Base-by-base conservation (phyloP, 805 yeast species). In the Lachancea lanzarotensis region DNA sequence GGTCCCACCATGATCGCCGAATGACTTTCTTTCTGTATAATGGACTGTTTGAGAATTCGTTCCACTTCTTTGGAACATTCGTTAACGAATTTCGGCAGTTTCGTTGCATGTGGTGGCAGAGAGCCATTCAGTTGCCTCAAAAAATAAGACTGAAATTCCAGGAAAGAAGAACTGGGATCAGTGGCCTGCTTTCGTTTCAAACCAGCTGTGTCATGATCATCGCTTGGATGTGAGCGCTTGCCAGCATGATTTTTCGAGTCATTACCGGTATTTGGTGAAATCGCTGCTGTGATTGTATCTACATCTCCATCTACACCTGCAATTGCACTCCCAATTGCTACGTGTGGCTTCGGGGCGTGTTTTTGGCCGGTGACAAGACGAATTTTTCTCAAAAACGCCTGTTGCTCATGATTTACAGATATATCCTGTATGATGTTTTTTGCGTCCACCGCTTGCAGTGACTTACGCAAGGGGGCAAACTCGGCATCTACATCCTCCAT, bases 1-100 rank as follows among this genome's bases (percentile, higher is more conserved):
- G 96, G 87, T 0, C 98, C 98, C 37, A 89, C 72, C 1, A 91
- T 47, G 6, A 91, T 66, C 11, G 81, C 77, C 2, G 97, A 91
- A 57, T 86, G 88, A 6, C 95, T 90, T 50, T 88, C 93, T 25
- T 76, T 73, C 48, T 77, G 77, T 19, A 69, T 66, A 1, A 89
- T 72, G 0, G 95, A 81, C 49, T 79, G 80, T 40, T 77, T 78
- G 41, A 90, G 58, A 52, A 86, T 60, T 11, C 68, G 65, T 49
- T 74, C 76, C 1, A 90, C 59, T 49, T 84, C 84, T 1, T 65
- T 49, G 35, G 59, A 52, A 3, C 55, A 48, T 9, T 52, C 56
- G 25, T 43, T 42, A 17, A 62, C 40, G 45, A 52, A 56, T 7
- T 52, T 42, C 13, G 52, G 57, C 3, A 59, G 41, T 13, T 31